Base-by-base conservation (phyloP, 495 filamentous ascomycete species). In the Tuber aestivum region DNA sequence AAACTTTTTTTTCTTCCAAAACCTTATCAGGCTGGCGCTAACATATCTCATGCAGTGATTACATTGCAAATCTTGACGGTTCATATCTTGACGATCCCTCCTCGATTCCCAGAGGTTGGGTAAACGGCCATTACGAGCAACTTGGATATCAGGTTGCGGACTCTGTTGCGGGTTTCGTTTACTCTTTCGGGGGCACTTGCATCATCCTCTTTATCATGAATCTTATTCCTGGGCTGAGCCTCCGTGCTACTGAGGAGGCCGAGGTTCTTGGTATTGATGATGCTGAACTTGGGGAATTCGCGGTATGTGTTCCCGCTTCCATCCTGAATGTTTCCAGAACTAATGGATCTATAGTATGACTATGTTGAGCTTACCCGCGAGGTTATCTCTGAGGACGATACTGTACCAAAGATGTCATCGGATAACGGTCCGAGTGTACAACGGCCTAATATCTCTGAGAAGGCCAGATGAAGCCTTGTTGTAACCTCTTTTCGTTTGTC, bases 271-370 rank as follows among this genome's bases (percentile, higher is more conserved):
- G 95, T 79, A 94, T 97, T 76, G 95, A 98, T 83, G 95, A 97
- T 83, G 91, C 92, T 41, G 94, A 98, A 86, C 95, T 97, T 83
- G 95, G 95, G 83, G 95, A 98, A 86, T 98, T 97, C 85, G 95
- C 95, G 56, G 81, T 83, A 78, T 70, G 81, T 82, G 74, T 70
- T 41, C 32, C 32, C 37, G 12, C 1, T 16, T 5, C 6, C 32
- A 32, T 23, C 70, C 70, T 40, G 16, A 14, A n/a, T 16, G 4
- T n/a, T 37, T 38, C 5, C 3, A 50, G 35, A 40, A 40, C 78
- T 76, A 70, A 76, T 69, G 12, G 72, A 12, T 45, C 23, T 21
- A 56, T 72, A 83, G 81, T 99, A 99, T 83, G 95, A 98, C 84
- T 98, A 97, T 80, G 95, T 98, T 79, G 95, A 98, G 85, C 86